Evolutionary conservation across 2,329 filamentous ascomycete species (phyloP).

Genomic region (Pyricularia sp.): DNA sequence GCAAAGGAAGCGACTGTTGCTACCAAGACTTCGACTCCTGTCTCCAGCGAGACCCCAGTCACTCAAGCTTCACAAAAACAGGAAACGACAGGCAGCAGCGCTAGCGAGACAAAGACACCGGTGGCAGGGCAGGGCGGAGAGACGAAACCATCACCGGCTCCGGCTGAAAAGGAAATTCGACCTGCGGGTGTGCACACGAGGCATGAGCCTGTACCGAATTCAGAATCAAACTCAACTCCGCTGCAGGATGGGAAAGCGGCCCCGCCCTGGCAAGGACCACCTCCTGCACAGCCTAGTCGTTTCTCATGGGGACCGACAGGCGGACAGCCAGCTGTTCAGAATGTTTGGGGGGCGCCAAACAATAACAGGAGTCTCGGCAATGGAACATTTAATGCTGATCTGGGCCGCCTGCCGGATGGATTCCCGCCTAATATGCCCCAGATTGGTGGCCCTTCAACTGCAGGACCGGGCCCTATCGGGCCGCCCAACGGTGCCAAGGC

Average conservation of each 20-base stretch:
- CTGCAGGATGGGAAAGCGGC: slow-evolving; percentile 15
- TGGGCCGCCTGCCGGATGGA: slow-evolving; percentile 34
- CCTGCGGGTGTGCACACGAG: background rate
- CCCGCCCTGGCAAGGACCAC: slow-evolving; percentile 24
- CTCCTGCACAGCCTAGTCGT: slow-evolving; percentile 14
- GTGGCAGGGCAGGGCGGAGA: background rate
- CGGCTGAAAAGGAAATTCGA: background rate
- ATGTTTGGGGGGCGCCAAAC: slow-evolving; percentile 65
- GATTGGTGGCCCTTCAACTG: slow-evolving; percentile 14
- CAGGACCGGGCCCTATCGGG: slow-evolving; percentile 30
- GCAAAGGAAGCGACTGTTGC: slow-evolving; percentile 25
- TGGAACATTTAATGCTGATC: slow-evolving; percentile 57
- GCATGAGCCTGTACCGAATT: background rate
- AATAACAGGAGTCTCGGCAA: slow-evolving; percentile 63
- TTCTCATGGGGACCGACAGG: slow-evolving; percentile 3
- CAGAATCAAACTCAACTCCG: slow-evolving; percentile 7
- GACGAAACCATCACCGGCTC: background rate
- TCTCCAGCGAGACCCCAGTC: slow-evolving; percentile 4
- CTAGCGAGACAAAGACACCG: background rate
- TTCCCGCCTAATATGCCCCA: slow-evolving; percentile 18
- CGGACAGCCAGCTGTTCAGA: slow-evolving; percentile 33
- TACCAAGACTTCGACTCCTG: slow-evolving; percentile 12
- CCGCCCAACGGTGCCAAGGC: slow-evolving; percentile 16
- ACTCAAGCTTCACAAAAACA: background rate
- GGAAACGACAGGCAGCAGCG: background rate